phyloP scores from a whole-genome alignment of 805 yeast species.

The Candida maris region DNA sequence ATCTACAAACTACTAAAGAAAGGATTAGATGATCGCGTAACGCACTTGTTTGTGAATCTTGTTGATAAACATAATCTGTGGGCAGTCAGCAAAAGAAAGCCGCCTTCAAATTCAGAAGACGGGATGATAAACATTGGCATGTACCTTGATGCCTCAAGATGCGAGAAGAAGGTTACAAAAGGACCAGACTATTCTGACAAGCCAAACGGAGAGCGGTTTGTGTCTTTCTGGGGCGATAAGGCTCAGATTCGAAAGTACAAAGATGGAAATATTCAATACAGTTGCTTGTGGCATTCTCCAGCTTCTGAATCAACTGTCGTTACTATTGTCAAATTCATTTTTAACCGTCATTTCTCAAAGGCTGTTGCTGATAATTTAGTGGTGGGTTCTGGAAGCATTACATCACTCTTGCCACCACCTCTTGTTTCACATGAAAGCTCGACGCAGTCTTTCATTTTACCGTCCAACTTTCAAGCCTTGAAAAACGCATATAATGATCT shows the following conservation, averaged over 20 bases:
- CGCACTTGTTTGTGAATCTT: constrained; percentile 33
- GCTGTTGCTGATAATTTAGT: constrained; percentile 35
- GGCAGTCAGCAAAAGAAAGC: constrained; percentile 52
- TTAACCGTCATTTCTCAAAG: constrained; percentile 57
- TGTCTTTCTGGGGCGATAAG: constrained; percentile 84
- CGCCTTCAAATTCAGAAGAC: constrained; percentile 31
- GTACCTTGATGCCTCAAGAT: constrained; percentile 62
- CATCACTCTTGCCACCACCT: constrained; percentile 54
- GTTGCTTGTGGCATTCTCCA: constrained; percentile 77
- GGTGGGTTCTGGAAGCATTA: constrained; percentile 43
- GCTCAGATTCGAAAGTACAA: constrained; percentile 87
- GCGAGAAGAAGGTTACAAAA: constrained; percentile 79
- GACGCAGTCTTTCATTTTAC: constrained; percentile 48
- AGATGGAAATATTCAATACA: constrained; percentile 86
- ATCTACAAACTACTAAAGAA: constrained; percentile 52
- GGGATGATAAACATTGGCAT: constrained; percentile 54
- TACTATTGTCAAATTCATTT: constrained; percentile 59
- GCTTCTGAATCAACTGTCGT: constrained; percentile 59
- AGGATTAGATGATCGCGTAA: constrained; percentile 53
- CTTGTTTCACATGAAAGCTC: constrained; percentile 51
- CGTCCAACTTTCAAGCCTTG: constrained; percentile 38
- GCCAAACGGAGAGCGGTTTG: constrained; percentile 60
- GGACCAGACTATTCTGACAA: constrained; percentile 72
- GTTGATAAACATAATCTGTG: constrained; percentile 25
- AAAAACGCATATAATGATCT: constrained; percentile 51